Evolutionary conservation across 768 basidiomycete species (phyloP).

Genomic region (Tricholoma sp.): DNA sequence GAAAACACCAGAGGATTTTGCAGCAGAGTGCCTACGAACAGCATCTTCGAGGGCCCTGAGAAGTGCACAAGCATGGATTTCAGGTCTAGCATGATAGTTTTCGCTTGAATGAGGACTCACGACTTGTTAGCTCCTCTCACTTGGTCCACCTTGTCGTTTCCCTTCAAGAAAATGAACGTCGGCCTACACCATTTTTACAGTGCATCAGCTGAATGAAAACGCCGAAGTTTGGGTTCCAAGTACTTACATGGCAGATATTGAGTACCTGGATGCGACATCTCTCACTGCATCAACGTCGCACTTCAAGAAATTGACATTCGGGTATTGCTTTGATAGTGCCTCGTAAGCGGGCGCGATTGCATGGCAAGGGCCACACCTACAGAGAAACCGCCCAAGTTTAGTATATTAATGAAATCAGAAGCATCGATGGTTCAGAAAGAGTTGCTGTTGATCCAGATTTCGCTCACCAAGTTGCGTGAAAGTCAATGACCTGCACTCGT

Average conservation of each 20-base stretch:
- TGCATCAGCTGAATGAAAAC: background rate
- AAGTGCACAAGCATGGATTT: background rate
- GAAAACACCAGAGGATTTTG: conserved; percentile 45
- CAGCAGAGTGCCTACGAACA: conserved; percentile 46
- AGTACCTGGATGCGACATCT: conserved; percentile 62
- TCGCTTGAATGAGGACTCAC: conserved; percentile 34
- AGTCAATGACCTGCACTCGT: conserved; percentile 66
- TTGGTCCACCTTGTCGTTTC: conserved; percentile 59
- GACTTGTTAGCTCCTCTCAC: conserved; percentile 65
- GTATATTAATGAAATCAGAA: too few relatives aligned
- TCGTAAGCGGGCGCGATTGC: conserved; percentile 76
- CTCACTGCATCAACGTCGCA: conserved; percentile 70
- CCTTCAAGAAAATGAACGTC: conserved; percentile 76
- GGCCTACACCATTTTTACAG: conserved; percentile 47
- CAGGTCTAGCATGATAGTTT: background rate
- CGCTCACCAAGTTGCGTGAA: conserved; percentile 75
- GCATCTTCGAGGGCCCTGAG: conserved; percentile 57
- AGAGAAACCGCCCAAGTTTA: background rate
- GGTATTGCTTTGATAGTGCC: conserved; percentile 60
- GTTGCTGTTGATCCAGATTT: background rate
- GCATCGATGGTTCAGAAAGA: background rate
- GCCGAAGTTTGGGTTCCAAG: background rate
- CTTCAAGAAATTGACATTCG: conserved; percentile 75
- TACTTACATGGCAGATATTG: conserved; percentile 68
- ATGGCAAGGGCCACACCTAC: conserved; percentile 85